Percentiles rank a stretch among this genome's conserved stretches.
phyloP scores from a whole-genome alignment of 345 rosid genomes.

The Brassica juncea region DNA sequence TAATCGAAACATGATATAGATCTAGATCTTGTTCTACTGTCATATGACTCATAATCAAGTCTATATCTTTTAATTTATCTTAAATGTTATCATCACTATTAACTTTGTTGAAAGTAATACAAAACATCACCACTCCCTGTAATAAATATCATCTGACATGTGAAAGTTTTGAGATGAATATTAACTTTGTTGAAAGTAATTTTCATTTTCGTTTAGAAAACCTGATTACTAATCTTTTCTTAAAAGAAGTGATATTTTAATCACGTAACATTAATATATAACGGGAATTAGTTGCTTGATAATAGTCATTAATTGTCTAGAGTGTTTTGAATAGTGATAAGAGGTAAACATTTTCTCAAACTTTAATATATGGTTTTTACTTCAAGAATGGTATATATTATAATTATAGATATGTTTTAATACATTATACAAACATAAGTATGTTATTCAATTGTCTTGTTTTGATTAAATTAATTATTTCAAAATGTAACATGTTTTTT shows the following conservation, averaged over 20 bases:
- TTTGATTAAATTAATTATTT: no score
- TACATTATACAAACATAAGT: no score
- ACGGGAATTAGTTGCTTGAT: conserved; percentile 2
- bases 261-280: background rate
- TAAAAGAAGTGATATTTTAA: background rate
- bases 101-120: conserved; percentile 16
- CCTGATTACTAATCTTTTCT: background rate
- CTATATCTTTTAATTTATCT: conserved; percentile 21
- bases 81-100: conserved; percentile 22
- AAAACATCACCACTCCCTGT: background rate
- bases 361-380: background rate
- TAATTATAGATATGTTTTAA: no score
- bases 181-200: no score
- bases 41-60: conserved; percentile 14
- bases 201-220: background rate
- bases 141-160: conserved; percentile 4
- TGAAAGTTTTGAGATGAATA: conserved; percentile 8
- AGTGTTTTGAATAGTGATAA: background rate
- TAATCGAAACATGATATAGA: conserved; percentile 34
- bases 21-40: conserved; percentile 33
- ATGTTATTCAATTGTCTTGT: no score
- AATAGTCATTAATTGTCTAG: background rate
- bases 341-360: background rate
- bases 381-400: no score
- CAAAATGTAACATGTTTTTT: no score